Conservation (phyloP, 345 rosid genomes). For the Salix koriyanagi region DNA sequence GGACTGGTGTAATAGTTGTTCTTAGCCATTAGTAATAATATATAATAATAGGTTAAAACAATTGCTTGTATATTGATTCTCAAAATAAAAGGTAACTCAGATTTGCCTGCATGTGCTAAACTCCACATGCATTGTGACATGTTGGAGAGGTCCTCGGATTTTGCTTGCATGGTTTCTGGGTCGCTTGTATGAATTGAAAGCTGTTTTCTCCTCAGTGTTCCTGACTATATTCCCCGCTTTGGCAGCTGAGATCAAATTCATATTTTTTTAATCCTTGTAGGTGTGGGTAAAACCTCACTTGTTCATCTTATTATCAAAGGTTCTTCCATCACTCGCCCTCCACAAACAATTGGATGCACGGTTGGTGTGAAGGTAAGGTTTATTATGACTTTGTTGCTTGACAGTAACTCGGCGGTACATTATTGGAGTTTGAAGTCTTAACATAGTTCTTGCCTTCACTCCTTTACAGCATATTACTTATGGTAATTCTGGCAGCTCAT, state of each 20-base stretch:
- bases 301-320: conserved; percentile 86
- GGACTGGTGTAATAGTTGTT: not conserved
- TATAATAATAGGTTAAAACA: not conserved
- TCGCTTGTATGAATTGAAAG: not conserved
- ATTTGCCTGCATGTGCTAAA: not conserved
- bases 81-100: not conserved
- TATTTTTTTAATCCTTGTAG: conserved; percentile 32
- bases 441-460: conserved; percentile 10
- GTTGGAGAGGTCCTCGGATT: not conserved
- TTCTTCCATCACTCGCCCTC: conserved; percentile 56
- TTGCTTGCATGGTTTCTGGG: not conserved
- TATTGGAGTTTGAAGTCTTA: conserved; percentile 11
- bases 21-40: not conserved
- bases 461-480: conserved; percentile 59
- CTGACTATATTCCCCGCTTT: not conserved
- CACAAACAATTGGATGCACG: conserved; percentile 94
- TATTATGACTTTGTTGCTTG: not conserved
- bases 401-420: not conserved
- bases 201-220: not conserved
- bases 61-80: not conserved
- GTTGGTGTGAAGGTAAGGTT: conserved; percentile 88
- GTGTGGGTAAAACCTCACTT: conserved; percentile 94
- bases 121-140: not conserved
- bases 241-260: conserved; percentile 10
- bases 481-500: conserved; percentile 83